Evolutionary conservation across 495 filamentous ascomycete species (phyloP).

Genomic region (Aspergillus avenaceus): DNA sequence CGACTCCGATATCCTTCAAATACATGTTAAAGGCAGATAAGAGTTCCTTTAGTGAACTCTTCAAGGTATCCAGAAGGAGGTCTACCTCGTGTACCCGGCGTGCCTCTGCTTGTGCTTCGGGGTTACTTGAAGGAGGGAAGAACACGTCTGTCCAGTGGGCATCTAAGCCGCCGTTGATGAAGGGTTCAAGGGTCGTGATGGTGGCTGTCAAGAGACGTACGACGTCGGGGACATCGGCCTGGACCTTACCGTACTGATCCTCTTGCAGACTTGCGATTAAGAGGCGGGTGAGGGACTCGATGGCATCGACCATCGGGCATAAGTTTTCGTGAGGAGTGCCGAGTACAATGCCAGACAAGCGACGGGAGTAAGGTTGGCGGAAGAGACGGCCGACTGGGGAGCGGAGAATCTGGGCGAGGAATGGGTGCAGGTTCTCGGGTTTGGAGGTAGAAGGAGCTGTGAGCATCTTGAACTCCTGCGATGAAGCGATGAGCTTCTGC

Average conservation of each 20-base stretch:
- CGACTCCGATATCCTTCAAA: slow-evolving; percentile 59
- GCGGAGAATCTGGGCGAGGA: slow-evolving; percentile 34
- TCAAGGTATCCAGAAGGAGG: slow-evolving; percentile 55
- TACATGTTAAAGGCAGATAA: slow-evolving; percentile 68
- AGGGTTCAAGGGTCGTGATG: slow-evolving; percentile 64
- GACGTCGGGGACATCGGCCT: slow-evolving; percentile 67
- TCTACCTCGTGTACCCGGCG: slow-evolving; percentile 56
- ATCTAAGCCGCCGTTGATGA: slow-evolving; percentile 51
- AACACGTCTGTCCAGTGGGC: slow-evolving; percentile 82
- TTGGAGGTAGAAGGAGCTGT: slow-evolving; percentile 28
- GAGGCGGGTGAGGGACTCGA: slow-evolving; percentile 63
- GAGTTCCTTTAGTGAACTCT: slow-evolving; percentile 54
- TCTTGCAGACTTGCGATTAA: slow-evolving; percentile 70
- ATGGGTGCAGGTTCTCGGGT: slow-evolving; percentile 34
- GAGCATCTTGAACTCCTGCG: slow-evolving; percentile 37
- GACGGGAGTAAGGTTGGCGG: slow-evolving; percentile 62
- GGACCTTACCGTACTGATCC: slow-evolving; percentile 83
- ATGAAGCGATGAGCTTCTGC: slow-evolving; percentile 31
- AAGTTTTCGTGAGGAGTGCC: slow-evolving; percentile 64
- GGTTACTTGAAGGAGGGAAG: slow-evolving; percentile 38
- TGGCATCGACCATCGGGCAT: slow-evolving; percentile 63
- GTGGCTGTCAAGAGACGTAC: slow-evolving; percentile 67
- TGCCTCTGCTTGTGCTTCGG: slow-evolving; percentile 35
- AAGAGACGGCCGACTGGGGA: slow-evolving; percentile 64
- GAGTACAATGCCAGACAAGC: slow-evolving; percentile 57